Evolutionary conservation across 2,329 filamentous ascomycete genomes (phyloP).

Genomic region (Fusarium sp.): DNA sequence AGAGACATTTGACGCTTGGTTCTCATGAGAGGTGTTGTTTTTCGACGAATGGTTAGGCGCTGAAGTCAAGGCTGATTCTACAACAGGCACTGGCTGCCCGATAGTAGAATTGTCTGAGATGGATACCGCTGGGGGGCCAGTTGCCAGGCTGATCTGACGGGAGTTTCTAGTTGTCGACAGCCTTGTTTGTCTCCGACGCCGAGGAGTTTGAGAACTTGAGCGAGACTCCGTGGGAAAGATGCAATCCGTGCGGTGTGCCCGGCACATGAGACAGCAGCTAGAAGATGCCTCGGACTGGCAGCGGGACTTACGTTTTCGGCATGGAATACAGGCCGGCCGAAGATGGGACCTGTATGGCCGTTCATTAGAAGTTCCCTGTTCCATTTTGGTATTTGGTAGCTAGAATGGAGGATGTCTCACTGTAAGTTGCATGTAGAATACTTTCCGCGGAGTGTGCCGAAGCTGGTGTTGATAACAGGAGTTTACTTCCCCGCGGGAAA

Average conservation of each 20-base stretch:
- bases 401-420: not conserved
- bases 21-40: not conserved
- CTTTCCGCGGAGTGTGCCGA: not conserved
- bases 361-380: constrained; percentile 15
- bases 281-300: constrained; percentile 66
- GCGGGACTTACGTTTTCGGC: constrained; percentile 68
- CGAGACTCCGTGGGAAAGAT: constrained; percentile 56
- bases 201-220: constrained; percentile 30
- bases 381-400: not conserved
- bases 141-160: not conserved
- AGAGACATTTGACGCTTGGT: not conserved
- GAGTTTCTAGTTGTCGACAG: not conserved
- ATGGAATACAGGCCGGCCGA: constrained; percentile 67
- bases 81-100: not conserved
- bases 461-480: not conserved
- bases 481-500: not conserved
- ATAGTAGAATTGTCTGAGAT: not conserved
- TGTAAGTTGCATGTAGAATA: not conserved
- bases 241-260: constrained; percentile 65
- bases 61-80: not conserved
- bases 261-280: constrained; percentile 63
- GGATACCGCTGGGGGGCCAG: not conserved
- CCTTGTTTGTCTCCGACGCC: constrained; percentile 20
- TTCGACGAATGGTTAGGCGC: not conserved
- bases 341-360: constrained; percentile 70